Conservation (phyloP, 495 filamentous ascomycete genomes). For the Staphylotrichum longicolle region DNA sequence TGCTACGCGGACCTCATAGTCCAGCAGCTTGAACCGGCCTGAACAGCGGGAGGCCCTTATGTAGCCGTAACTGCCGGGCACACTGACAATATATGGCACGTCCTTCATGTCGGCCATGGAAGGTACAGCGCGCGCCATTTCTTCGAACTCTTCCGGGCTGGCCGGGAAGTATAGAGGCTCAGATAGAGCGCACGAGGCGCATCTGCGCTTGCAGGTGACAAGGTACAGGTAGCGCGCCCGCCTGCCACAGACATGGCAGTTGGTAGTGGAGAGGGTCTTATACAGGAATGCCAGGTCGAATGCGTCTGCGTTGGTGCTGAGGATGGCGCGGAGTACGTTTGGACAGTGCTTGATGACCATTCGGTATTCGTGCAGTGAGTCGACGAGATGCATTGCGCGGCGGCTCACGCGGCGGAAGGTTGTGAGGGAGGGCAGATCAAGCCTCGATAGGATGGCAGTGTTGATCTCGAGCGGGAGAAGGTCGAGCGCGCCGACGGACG, state of each 20-base stretch:
- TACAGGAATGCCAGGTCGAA: neutral
- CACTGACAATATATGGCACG: too few species aligned
- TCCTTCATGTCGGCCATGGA: too few species aligned
- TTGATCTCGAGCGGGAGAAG: slow-evolving; percentile 28
- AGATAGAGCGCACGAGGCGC: neutral
- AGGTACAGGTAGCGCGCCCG: neutral
- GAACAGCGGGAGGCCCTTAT: too few species aligned
- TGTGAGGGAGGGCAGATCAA: slow-evolving; percentile 26
- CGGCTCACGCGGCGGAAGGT: slow-evolving; percentile 30
- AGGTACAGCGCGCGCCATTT: too few species aligned
- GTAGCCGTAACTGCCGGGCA: too few species aligned
- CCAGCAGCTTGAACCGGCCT: too few species aligned
- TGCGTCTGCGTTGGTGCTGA: neutral
- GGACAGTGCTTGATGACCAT: neutral
- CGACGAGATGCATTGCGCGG: slow-evolving; percentile 25
- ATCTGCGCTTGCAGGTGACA: neutral
- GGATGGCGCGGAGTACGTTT: neutral
- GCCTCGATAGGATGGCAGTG: slow-evolving; percentile 13
- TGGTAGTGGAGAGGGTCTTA: neutral
- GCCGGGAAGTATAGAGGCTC: neutral
- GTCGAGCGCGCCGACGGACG: slow-evolving; percentile 19
- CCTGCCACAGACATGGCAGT: neutral
- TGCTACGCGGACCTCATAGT: neutral
- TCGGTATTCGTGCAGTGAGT: slow-evolving; percentile 26
- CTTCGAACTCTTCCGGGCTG: neutral